Evolutionary conservation across 1,284 basidiomycete species (phyloP).

Genomic region (Chalciporus sp.): DNA sequence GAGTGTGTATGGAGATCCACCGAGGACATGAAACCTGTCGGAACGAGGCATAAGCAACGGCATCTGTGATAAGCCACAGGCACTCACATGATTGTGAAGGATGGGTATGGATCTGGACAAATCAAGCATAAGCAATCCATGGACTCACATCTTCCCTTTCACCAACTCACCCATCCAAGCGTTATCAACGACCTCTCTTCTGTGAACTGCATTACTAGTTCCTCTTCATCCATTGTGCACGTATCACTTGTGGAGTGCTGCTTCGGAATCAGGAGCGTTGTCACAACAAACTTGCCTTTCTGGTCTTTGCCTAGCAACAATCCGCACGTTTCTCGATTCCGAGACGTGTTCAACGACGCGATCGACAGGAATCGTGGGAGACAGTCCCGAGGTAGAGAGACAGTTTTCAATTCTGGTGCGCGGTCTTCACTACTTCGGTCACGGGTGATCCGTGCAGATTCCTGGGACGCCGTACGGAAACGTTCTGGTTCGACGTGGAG

Average conservation of each 20-base stretch:
- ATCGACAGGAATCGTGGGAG: slow-evolving; percentile 75
- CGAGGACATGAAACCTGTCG: slow-evolving; percentile 81
- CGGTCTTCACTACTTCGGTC: slow-evolving; percentile 27
- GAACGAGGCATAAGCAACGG: not conserved
- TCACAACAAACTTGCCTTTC: slow-evolving; percentile 67
- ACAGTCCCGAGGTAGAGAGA: slow-evolving; percentile 69
- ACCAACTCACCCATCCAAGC: slow-evolving; percentile 78
- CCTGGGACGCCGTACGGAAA: slow-evolving; percentile 33
- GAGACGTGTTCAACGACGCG: slow-evolving; percentile 59
- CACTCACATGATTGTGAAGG: slow-evolving; percentile 82
- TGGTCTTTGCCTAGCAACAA: slow-evolving; percentile 59
- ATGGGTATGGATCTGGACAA: slow-evolving; percentile 83
- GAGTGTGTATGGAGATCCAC: slow-evolving; percentile 89
- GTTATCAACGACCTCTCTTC: slow-evolving; percentile 78
- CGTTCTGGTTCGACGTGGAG: slow-evolving; percentile 22
- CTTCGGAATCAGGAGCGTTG: slow-evolving; percentile 78
- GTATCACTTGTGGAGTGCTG: slow-evolving; percentile 86
- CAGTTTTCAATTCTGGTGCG: slow-evolving; percentile 52
- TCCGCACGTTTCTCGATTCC: slow-evolving; percentile 68
- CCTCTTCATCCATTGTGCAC: slow-evolving; percentile 87
- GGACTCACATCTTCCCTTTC: not conserved
- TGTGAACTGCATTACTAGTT: slow-evolving; percentile 82
- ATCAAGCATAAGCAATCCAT: not conserved
- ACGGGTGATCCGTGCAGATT: slow-evolving; percentile 32
- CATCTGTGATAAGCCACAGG: not conserved